phyloP scores from a whole-genome alignment of 1,284 basidiomycete genomes.

The Leccinum griseonigrum region DNA sequence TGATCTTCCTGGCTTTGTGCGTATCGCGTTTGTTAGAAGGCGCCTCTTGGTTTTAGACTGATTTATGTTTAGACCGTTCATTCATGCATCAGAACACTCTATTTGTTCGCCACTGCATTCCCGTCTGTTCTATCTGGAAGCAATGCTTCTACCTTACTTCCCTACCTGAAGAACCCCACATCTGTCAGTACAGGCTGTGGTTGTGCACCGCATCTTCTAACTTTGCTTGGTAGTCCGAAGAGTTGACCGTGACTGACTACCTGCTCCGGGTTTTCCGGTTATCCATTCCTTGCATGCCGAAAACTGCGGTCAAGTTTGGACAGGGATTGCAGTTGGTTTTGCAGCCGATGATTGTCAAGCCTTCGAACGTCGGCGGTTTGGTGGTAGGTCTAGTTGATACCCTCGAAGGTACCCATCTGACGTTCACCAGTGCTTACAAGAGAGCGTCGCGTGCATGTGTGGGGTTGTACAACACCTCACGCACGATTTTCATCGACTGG shows the following conservation, averaged over 20 bases:
- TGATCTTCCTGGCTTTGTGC: constrained; percentile 72
- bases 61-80: constrained; percentile 59
- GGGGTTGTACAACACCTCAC: constrained; percentile 83
- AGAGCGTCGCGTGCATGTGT: constrained; percentile 90
- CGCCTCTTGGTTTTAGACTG: not conserved
- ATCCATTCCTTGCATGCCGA: constrained; percentile 85
- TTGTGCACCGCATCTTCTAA: not conserved
- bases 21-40: constrained; percentile 29
- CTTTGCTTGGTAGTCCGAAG: constrained; percentile 63
- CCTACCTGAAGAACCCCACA: constrained; percentile 81
- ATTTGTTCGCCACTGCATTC: constrained; percentile 77
- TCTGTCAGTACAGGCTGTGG: constrained; percentile 46
- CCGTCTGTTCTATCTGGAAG: constrained; percentile 78
- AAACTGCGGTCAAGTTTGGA: constrained; percentile 83
- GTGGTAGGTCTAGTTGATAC: constrained; percentile 41
- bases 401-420: not conserved
- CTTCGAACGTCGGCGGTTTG: constrained; percentile 62
- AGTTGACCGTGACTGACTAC: constrained; percentile 79
- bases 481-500: constrained; percentile 75
- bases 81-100: constrained; percentile 81
- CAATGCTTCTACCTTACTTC: constrained; percentile 79
- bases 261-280: constrained; percentile 85
- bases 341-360: constrained; percentile 87
- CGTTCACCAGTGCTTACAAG: constrained; percentile 69
- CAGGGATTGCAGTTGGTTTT: constrained; percentile 78